Percentiles rank a stretch among this genome's conserved stretches.
Conservation (phyloP, 1,284 basidiomycete genomes). For the Rhodotorula sp. region DNA sequence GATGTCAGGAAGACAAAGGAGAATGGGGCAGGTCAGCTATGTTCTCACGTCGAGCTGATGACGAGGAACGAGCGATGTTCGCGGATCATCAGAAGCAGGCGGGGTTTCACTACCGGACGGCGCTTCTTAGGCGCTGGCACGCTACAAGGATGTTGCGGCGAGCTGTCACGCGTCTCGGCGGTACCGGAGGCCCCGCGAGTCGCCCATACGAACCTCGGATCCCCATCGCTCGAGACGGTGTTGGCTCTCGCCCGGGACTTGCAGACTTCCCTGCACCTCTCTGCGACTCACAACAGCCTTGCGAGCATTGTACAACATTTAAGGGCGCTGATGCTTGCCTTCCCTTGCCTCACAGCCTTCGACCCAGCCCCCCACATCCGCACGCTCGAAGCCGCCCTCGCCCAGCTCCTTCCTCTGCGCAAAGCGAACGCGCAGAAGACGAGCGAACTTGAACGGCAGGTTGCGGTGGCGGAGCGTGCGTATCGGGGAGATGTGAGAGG, state of each 20-base stretch:
- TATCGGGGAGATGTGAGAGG: constrained; percentile 92
- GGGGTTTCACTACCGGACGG: too few species aligned
- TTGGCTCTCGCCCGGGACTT: not conserved
- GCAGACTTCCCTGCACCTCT: not conserved
- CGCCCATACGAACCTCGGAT: not conserved
- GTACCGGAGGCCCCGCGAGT: too few species aligned
- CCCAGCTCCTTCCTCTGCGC: constrained; percentile 77
- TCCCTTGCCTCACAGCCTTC: constrained; percentile 66
- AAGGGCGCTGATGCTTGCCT: not conserved
- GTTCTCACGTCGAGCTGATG: not conserved
- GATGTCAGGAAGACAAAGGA: constrained; percentile 30
- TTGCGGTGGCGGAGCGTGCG: constrained; percentile 83
- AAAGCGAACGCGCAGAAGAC: constrained; percentile 84
- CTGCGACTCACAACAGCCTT: not conserved
- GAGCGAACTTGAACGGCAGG: constrained; percentile 86
- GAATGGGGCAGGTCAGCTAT: not conserved
- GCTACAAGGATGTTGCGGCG: too few species aligned
- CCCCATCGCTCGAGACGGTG: not conserved
- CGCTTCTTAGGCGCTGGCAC: too few species aligned
- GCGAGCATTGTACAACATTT: not conserved
- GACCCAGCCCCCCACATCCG: constrained; percentile 89
- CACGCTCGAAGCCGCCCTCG: constrained; percentile 86
- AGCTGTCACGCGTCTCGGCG: too few species aligned
- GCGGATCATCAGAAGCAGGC: too few species aligned
- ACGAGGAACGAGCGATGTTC: too few species aligned